Conservation (phyloP, 2,329 filamentous ascomycete genomes). For the Westerdykella ornata region DNA sequence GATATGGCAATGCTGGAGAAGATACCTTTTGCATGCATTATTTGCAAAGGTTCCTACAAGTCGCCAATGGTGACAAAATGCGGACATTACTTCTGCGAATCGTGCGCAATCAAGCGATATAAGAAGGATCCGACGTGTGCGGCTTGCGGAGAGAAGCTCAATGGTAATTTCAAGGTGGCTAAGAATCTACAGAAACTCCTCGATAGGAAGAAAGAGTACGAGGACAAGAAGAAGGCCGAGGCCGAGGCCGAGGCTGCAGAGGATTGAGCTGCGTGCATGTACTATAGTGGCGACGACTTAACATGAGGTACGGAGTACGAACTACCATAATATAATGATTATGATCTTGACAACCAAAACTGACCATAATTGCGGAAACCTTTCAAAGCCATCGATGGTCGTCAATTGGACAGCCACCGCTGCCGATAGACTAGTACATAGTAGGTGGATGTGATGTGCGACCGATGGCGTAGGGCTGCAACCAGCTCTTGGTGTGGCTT, state of each 20-base stretch:
- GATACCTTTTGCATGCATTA: constrained; percentile 84
- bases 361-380: too few species aligned
- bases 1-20: constrained; percentile 70
- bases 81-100: constrained; percentile 92
- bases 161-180: constrained; percentile 82
- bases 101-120: constrained; percentile 80
- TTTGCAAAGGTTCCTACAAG: constrained; percentile 73
- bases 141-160: constrained; percentile 75
- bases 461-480: too few species aligned
- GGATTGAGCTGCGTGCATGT: neutral
- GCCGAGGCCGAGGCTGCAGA: constrained; percentile 41
- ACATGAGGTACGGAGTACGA: too few species aligned
- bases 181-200: constrained; percentile 76
- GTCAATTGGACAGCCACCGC: too few species aligned
- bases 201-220: constrained; percentile 61
- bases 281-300: too few species aligned
- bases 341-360: too few species aligned
- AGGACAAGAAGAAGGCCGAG: constrained; percentile 52
- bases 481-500: too few species aligned
- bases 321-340: too few species aligned
- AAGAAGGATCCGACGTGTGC: constrained; percentile 80
- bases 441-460: too few species aligned
- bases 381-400: too few species aligned
- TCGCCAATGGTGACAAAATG: constrained; percentile 81
- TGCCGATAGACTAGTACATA: too few species aligned